Base-by-base conservation (phyloP, 345 rosid species). In the Cardiospermum halicacabum region DNA sequence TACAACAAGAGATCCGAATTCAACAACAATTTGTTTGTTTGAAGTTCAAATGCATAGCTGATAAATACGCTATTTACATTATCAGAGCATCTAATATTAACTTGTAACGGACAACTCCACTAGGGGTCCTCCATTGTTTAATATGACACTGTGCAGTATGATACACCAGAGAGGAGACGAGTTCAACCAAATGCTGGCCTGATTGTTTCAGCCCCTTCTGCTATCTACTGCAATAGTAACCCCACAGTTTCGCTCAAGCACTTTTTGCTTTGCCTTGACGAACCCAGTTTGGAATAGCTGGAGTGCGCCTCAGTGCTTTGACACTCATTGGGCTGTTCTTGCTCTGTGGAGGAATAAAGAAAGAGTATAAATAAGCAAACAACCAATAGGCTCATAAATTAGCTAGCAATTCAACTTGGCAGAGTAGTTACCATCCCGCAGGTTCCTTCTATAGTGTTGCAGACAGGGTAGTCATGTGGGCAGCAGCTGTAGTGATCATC, bases 401-500 rank as follows among this genome's bases (percentile, higher is more conserved):
- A 50, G 12, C 7, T 2, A 30, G 13, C 10, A 31, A 31, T 24
- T 21, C n/a, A 63, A 63, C 13, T 7, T 55, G 34, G 26, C 11
- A 26, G 11, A 69, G 25, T 47, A 24, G 72, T 76, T 72, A 94
- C 99, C 81, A 74, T 70, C 73, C 79, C 64, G 77, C 99, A 94
- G 60, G 86, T 82, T 59, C 95, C 96, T 2, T 71, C 66, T 0
- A 70, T 58, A 50, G 87, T 27, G 48, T 90, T 78, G 65, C 99
- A 94, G 72, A 94, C 37, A 0, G 99, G 99, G 64, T 79, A 89
- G 30, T 91, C 96, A 3, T 77, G 86, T 1, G 99, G 99, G 77
- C 97, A 91, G 75, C 96, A 94, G 58, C 96, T 89, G 21, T 81
- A 72, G 49, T 81, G 76, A 57, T 94, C 96, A 0, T 84, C 96